These are phyloP conservation scores for Fusarium buxicola DNA, from an alignment of 2,329 filamentous ascomycete genomes.

Conservation along the genomic window DNA sequence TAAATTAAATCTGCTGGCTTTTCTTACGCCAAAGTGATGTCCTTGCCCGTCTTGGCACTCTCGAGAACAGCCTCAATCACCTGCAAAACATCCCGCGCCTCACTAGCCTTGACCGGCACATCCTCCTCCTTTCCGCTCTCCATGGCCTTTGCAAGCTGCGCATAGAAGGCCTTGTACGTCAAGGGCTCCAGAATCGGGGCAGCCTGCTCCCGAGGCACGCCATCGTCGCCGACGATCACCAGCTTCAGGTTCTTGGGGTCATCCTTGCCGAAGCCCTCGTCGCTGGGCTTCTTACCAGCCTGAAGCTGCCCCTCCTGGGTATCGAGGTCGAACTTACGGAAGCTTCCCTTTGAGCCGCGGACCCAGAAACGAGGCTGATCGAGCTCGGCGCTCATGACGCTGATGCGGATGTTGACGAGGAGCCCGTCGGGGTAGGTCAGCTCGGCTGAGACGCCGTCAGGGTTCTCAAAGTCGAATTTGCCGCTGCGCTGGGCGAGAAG, in stretches of 20 bases:
- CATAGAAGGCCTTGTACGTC: constrained; percentile 78
- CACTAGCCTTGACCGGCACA: constrained; percentile 63
- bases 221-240: constrained; percentile 64
- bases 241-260: constrained; percentile 69
- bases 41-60: constrained; percentile 61
- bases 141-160: constrained; percentile 61
- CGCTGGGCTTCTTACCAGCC: constrained; percentile 69
- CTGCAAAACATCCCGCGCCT: constrained; percentile 64
- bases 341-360: constrained; percentile 78
- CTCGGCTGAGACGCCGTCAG: constrained; percentile 71
- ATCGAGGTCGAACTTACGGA: constrained; percentile 78
- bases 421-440: constrained; percentile 73
- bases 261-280: constrained; percentile 74
- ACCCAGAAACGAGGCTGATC: constrained; percentile 82
- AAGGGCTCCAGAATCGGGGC: constrained; percentile 70
- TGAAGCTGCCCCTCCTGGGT: constrained; percentile 80
- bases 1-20: constrained; percentile 8
- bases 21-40: constrained; percentile 53
- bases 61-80: constrained; percentile 65
- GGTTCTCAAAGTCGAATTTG: constrained; percentile 58
- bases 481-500: constrained; percentile 73
- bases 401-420: constrained; percentile 76
- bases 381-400: constrained; percentile 74
- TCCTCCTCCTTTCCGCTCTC: constrained; percentile 61
- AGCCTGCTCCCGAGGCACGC: constrained; percentile 60